Percentiles rank a stretch among this genome's conserved stretches.
These are phyloP conservation scores for Capsella bursapastoris DNA, from an alignment of 345 rosid species.

Conservation along the genomic window DNA sequence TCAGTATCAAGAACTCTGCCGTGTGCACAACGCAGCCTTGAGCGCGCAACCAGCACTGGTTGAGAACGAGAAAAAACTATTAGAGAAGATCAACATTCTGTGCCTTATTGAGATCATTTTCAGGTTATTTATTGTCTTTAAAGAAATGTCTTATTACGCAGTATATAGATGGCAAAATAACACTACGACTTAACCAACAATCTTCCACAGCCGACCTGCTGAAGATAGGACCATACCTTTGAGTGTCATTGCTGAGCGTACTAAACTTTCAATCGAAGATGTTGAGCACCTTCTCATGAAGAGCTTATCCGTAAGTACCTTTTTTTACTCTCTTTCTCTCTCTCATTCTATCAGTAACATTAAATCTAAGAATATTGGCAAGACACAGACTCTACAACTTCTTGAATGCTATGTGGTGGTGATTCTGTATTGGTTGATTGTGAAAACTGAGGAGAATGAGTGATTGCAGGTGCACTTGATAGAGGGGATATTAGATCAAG, in stretches of 20 bases:
- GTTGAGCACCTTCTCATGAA: slow-evolving; percentile 98
- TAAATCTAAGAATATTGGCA: not conserved
- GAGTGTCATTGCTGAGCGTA: slow-evolving; percentile 79
- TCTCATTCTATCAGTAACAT: slow-evolving; percentile 15
- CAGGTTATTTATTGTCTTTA: slow-evolving; percentile 59
- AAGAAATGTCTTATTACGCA: not conserved
- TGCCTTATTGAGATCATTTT: slow-evolving; percentile 98
- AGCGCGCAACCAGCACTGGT: slow-evolving; percentile 94
- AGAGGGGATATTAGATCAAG: slow-evolving; percentile 94
- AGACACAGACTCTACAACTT: not conserved
- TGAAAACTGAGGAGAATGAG: not conserved
- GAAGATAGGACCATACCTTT: slow-evolving; percentile 95
- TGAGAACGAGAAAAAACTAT: slow-evolving; percentile 83
- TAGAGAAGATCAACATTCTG: slow-evolving; percentile 95
- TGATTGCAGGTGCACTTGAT: slow-evolving; percentile 88
- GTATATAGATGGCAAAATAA: not conserved
- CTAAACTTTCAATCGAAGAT: slow-evolving; percentile 78
- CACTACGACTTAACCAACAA: not conserved
- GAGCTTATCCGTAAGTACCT: slow-evolving; percentile 81
- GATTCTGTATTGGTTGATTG: not conserved
- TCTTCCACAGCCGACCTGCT: slow-evolving; percentile 75
- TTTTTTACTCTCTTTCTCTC: slow-evolving; percentile 6
- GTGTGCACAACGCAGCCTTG: slow-evolving; percentile 75
- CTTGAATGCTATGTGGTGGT: not conserved
- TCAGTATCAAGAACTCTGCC: slow-evolving; percentile 83